A percentile compares a stretch with the other conserved stretches of the same genome.
phyloP scores from a whole-genome alignment of 2,329 filamentous ascomycete species.

The Beauveria sp. region DNA sequence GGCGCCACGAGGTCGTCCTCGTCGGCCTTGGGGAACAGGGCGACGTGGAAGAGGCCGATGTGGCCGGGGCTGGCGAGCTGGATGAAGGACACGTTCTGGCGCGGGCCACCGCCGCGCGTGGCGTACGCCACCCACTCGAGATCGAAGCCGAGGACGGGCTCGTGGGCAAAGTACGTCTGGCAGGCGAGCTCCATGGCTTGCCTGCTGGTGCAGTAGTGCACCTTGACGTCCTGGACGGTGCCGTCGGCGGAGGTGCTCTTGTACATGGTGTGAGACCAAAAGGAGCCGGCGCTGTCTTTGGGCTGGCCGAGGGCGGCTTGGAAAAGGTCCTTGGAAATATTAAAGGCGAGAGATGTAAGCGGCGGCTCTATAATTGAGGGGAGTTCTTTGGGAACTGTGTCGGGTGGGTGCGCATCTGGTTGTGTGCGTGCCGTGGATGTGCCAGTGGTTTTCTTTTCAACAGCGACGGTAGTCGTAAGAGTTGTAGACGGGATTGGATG shows the following conservation, averaged over 20 bases:
- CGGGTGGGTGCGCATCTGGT: not conserved
- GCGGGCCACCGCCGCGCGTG: conserved; percentile 38
- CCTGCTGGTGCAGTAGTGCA: conserved; percentile 70
- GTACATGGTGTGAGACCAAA: conserved; percentile 65
- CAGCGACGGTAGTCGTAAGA: not conserved
- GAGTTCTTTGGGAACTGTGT: not conserved
- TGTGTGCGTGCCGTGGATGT: not conserved
- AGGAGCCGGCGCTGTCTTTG: conserved; percentile 41
- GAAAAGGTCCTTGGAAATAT: conserved; percentile 40
- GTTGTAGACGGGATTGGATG: not conserved
- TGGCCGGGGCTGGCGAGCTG: conserved; percentile 72
- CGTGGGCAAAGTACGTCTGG: conserved; percentile 55
- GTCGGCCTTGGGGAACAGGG: conserved; percentile 42
- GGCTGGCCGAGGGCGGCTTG: conserved; percentile 39
- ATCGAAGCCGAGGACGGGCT: conserved; percentile 77
- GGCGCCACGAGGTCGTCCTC: conserved; percentile 57
- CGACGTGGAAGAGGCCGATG: conserved; percentile 76
- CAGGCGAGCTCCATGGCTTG: conserved; percentile 60
- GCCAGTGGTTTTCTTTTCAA: not conserved
- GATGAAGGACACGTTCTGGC: conserved; percentile 70
- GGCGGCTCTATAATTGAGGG: conserved; percentile 22
- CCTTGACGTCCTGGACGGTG: conserved; percentile 46
- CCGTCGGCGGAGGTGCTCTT: conserved; percentile 38
- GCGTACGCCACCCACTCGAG: conserved; percentile 69
- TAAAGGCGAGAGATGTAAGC: conserved; percentile 33